Base-by-base conservation (phyloP, 352 stramenopile species). In the Elongisporangium anandrum region DNA sequence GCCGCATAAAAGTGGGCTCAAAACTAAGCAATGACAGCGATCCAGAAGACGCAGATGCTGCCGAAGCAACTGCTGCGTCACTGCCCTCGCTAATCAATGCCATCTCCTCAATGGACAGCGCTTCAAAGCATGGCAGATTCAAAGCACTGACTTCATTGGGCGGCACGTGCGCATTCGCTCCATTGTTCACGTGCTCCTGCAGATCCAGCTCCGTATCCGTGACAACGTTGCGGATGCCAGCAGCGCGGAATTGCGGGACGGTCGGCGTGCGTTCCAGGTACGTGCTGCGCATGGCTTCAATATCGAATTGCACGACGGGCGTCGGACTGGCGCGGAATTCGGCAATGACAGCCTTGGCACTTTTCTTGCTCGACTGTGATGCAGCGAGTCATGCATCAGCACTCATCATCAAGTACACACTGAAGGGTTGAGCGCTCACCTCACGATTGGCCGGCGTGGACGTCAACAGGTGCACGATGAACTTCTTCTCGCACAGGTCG, bases 1-100 rank as follows among this genome's bases (percentile, higher is more conserved):
- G 85, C 26, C 87, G 83, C 79, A 97, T 91, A 65, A 96, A 96
- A 60, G 77, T 85, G 26, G 89, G 89, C 59, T 97, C 87, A 56
- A 97, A 95, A 64, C 85, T 92, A 26, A 88, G 64, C 51, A 97
- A 63, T 24, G 88, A 95, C 56, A 95, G 64, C 17, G 79, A 88
- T 2, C 77, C 68, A 26, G 66, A 61, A 4, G 61, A 56, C 19
- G 38, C 21, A 9, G 60, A 67, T 51, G 65, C 54, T 1, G 61
- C 54, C 4, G 72, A 72, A 52, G 63, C 66, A 41, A 41, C 29
- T 17, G 69, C 59, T 56, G 59, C 24, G 15, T 77, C 59, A 0
- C 53, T 57, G 17, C 73, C 68, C 24, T 75, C 68, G 26, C 60
- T 66, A n/a, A 84, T 60, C 24, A 89, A 62, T 16, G 68, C 79